phyloP scores from a whole-genome alignment of 2,329 filamentous ascomycete genomes.

The Bipolaris bicolor region DNA sequence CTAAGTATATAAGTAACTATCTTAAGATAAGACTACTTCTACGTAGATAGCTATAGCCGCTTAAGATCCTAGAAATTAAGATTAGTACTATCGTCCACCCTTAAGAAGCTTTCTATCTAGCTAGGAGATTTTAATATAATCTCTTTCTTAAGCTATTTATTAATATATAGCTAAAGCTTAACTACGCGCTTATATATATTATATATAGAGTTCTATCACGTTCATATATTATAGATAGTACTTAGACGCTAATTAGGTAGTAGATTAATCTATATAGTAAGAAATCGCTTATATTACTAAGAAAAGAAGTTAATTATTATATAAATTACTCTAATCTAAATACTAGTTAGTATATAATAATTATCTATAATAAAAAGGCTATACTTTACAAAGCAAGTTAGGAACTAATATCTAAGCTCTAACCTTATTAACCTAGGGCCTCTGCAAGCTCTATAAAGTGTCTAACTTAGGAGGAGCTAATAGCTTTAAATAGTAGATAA shows the following conservation, averaged over 20 bases:
- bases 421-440: not conserved
- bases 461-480: not conserved
- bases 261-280: not conserved
- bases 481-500: conserved; percentile 5
- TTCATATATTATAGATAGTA: conserved; percentile 9
- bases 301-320: not conserved
- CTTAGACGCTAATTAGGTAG: not conserved
- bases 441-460: not conserved
- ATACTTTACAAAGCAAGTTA: not conserved
- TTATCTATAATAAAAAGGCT: not conserved
- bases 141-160: conserved; percentile 17
- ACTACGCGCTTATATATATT: conserved; percentile 10
- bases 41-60: not conserved
- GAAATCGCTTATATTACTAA: not conserved
- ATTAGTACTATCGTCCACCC: not conserved
- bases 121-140: not conserved
- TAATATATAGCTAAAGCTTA: too few relatives aligned
- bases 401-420: not conserved
- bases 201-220: conserved; percentile 14
- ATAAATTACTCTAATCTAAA: too few relatives aligned
- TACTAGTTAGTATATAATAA: not conserved
- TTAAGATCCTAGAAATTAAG: not conserved
- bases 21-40: not conserved
- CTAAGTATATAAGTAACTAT: not conserved
- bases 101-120: not conserved